Base-by-base conservation (phyloP, 2,329 filamentous ascomycete species). In the Pyrenophora seminiperda region DNA sequence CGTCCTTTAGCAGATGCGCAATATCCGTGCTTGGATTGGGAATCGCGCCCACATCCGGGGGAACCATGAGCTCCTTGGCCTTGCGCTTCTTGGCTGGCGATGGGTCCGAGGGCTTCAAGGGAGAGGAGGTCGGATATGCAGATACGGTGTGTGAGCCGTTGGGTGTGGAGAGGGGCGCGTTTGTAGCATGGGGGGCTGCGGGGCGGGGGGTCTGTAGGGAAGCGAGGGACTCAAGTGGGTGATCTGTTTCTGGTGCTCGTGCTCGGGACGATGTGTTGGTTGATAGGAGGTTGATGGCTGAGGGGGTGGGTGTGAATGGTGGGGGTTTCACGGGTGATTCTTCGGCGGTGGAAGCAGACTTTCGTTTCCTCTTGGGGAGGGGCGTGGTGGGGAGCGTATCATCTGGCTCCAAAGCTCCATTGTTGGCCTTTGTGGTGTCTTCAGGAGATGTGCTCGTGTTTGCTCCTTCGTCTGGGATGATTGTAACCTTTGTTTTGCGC, bases 101-200 rank as follows among this genome's bases (percentile, higher is more conserved):
- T 7, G 53, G 27, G 36, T 59, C 54, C 6, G 44, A 41, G 59
- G 54, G 72, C 59, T 66, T 61, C n/a, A 65, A 54, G 14, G 70
- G 70, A 5, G 71, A 73, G 7, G 71, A 67, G 63, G 24, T 13
- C 9, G 75, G 57, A 59, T 72, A 71, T 9, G 80, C 77, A 29
- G 47, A 38, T 18, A 88, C 75, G 6, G 90, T 67, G 36, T 83
- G 80, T 2, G 85, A 88, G 3, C 87, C 86, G 65, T 86, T 82
- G 2, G 88, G 87, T 0, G 88, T 90, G n/a, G 89, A 73, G 7
- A 92, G 77, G 1, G 83, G 80, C 1, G 87, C 88, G 67, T 91
- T 90, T 34, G 87, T 88, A 11, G 77, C 74, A 58, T 81, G 81
- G 0, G 87, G 84, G 56, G 85, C 79, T 11, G 85, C 86, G 2